A percentile compares a stretch with the other conserved stretches of the same genome.
These are phyloP conservation scores for Tylopilus sp. DNA, from an alignment of 1,284 basidiomycete species.

Conservation along the genomic window DNA sequence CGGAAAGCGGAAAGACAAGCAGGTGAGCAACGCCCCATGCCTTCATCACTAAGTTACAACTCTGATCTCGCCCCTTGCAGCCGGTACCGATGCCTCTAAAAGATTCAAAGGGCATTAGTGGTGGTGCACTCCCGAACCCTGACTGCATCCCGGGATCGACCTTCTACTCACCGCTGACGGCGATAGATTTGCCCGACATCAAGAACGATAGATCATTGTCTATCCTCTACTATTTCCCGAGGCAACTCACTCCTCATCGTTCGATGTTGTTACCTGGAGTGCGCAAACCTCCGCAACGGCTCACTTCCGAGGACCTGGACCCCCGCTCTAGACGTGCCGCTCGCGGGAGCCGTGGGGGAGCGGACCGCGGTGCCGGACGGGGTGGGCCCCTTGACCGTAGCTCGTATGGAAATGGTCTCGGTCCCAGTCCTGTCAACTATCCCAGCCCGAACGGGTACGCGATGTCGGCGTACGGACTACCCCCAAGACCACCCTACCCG, in stretches of 20 bases:
- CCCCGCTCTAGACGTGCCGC: slow-evolving; percentile 38
- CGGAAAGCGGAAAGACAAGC: slow-evolving; percentile 77
- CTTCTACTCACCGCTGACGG: slow-evolving; percentile 71
- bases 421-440: slow-evolving; percentile 26
- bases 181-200: slow-evolving; percentile 71
- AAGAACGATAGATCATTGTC: slow-evolving; percentile 84
- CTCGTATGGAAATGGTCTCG: slow-evolving; percentile 27
- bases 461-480: slow-evolving; percentile 21
- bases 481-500: slow-evolving; percentile 23
- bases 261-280: slow-evolving; percentile 82
- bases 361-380: slow-evolving; percentile 41
- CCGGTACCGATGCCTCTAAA: slow-evolving; percentile 66
- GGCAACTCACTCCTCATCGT: slow-evolving; percentile 80
- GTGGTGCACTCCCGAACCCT: slow-evolving; percentile 79
- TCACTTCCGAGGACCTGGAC: slow-evolving; percentile 77
- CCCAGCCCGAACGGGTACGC: slow-evolving; percentile 19
- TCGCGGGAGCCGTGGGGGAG: slow-evolving; percentile 41
- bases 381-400: slow-evolving; percentile 32
- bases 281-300: slow-evolving; percentile 54
- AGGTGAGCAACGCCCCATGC: slow-evolving; percentile 50
- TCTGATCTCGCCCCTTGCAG: slow-evolving; percentile 37
- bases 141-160: slow-evolving; percentile 90
- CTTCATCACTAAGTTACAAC: slow-evolving; percentile 6
- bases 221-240: slow-evolving; percentile 86
- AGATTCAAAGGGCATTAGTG: slow-evolving; percentile 77